phyloP scores from a whole-genome alignment of 768 basidiomycete genomes.

The Rhodosporidiobolus odoratus region DNA sequence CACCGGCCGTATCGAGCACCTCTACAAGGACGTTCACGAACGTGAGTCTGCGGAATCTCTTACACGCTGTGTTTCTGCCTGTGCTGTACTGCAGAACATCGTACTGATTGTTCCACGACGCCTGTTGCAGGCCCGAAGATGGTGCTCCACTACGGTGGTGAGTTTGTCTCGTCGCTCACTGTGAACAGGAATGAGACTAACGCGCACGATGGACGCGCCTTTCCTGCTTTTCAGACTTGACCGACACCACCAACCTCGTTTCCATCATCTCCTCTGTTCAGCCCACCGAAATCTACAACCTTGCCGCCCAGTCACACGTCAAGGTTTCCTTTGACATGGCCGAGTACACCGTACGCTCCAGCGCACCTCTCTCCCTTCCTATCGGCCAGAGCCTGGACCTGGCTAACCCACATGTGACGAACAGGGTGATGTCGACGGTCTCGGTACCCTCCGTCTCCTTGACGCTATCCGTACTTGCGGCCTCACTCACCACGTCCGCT shows the following conservation, averaged over 20 bases:
- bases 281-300: constrained; percentile 95
- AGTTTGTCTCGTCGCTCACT: not conserved
- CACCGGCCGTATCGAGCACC: constrained; percentile 86
- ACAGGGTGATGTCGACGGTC: constrained; percentile 82
- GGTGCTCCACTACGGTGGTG: constrained; percentile 46
- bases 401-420: not conserved
- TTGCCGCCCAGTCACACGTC: constrained; percentile 96
- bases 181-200: no score
- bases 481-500: constrained; percentile 82
- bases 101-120: not conserved
- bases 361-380: not conserved
- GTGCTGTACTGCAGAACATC: not conserved
- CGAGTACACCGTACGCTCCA: constrained; percentile 67
- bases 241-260: constrained; percentile 93
- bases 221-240: constrained; percentile 57
- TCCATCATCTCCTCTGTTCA: constrained; percentile 92
- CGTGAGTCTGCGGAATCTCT: constrained; percentile 54
- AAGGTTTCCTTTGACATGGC: constrained; percentile 99
- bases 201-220: no score
- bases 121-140: constrained; percentile 42
- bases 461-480: constrained; percentile 95
- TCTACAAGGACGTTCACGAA: constrained; percentile 88
- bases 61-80: not conserved
- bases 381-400: not conserved
- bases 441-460: constrained; percentile 89